Conservation (phyloP, 176 grass and related monocot species). For the Saccharum officinarum region DNA sequence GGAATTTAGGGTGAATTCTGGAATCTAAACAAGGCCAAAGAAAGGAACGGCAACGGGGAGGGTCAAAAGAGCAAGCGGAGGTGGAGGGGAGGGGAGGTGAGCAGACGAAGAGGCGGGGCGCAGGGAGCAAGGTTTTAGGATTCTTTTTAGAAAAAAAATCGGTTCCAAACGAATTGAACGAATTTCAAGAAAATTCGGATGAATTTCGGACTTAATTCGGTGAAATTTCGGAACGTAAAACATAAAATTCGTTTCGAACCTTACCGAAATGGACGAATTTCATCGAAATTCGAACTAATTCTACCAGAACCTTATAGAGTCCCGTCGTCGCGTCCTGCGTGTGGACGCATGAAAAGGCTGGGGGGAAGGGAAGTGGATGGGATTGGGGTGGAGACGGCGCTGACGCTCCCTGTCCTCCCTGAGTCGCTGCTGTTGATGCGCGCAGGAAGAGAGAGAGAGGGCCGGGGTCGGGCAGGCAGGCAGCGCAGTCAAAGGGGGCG, state of each 20-base stretch:
- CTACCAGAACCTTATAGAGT: too few species aligned
- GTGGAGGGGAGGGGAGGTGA: neutral
- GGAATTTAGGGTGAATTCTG: too few species aligned
- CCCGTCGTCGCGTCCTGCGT: conserved; percentile 1
- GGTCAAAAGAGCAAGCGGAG: conserved; percentile 38
- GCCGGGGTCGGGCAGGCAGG: neutral
- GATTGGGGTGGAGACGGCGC: neutral
- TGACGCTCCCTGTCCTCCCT: conserved; percentile 4
- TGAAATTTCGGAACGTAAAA: too few species aligned
- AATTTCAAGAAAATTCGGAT: too few species aligned
- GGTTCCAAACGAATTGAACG: too few species aligned
- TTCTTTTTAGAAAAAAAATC: too few species aligned
- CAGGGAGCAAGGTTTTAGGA: neutral
- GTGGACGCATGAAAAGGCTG: too few species aligned
- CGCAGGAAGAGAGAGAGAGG: neutral
- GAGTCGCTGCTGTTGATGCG: neutral
- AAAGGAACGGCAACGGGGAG: conserved; percentile 13
- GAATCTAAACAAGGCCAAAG: too few species aligned
- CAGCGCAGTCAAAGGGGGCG: conserved; percentile 49
- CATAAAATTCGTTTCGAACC: too few species aligned
- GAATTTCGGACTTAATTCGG: too few species aligned
- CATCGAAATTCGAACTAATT: too few species aligned
- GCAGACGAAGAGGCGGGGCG: neutral
- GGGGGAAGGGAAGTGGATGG: neutral
- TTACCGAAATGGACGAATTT: too few species aligned